A percentile compares a stretch with the other conserved stretches of the same genome.
Conservation (phyloP, 306 rosid genomes). For the Coriaria nepalensis region DNA sequence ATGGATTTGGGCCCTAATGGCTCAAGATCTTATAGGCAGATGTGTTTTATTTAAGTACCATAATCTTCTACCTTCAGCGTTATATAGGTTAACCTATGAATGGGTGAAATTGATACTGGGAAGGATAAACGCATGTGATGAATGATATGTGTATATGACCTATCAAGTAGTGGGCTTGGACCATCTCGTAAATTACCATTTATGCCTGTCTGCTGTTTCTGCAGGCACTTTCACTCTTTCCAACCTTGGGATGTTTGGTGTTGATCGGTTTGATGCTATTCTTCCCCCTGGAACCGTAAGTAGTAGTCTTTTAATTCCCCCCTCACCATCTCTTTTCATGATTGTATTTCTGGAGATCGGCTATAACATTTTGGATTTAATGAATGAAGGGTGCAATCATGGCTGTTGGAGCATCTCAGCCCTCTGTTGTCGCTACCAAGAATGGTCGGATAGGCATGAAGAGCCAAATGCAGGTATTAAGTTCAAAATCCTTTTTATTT, state of each 20-base stretch:
- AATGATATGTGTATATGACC: no score
- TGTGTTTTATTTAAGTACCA: no score
- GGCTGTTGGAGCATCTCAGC: constrained; percentile 91
- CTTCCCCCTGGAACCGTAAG: constrained; percentile 96
- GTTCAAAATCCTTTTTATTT: constrained; percentile 1
- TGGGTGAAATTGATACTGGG: no score
- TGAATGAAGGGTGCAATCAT: constrained; percentile 81
- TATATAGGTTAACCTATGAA: no score
- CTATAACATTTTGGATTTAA: constrained; percentile 8
- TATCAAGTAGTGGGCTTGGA: no score
- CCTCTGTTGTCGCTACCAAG: constrained; percentile 65
- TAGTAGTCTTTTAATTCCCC: constrained; percentile 5
- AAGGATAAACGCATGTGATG: no score
- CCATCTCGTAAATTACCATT: neutral
- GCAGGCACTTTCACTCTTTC: constrained; percentile 88
- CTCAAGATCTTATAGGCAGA: no score
- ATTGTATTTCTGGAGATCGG: neutral
- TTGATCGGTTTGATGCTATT: constrained; percentile 94
- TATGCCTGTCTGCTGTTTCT: constrained; percentile 13
- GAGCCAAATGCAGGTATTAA: constrained; percentile 86
- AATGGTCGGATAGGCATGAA: constrained; percentile 87
- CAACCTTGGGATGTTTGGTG: constrained; percentile 96
- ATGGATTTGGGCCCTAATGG: no score
- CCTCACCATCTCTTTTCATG: neutral
- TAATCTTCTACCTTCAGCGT: no score